These are phyloP conservation scores for Phytophthora cryptogea DNA, from an alignment of 352 stramenopile species.

Conservation along the genomic window DNA sequence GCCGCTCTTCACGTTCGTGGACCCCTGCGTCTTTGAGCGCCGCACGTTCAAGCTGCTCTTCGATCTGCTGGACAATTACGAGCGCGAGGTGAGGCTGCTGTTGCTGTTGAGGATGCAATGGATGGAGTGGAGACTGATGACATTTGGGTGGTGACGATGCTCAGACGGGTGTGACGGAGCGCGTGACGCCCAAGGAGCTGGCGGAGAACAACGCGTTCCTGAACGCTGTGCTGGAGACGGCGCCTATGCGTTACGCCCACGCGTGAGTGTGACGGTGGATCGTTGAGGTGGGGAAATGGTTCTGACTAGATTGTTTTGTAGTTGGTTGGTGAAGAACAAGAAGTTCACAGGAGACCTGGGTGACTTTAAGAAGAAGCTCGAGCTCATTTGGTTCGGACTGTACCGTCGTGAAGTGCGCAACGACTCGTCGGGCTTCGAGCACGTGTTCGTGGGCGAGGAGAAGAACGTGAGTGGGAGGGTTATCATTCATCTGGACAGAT, in stretches of 20 bases:
- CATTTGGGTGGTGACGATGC: not conserved
- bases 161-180: slow-evolving; percentile 87
- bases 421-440: slow-evolving; percentile 96
- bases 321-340: slow-evolving; percentile 84
- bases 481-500: not conserved
- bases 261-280: slow-evolving; percentile 53
- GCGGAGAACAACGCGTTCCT: slow-evolving; percentile 93
- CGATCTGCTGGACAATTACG: slow-evolving; percentile 91
- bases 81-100: slow-evolving; percentile 55
- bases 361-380: slow-evolving; percentile 91
- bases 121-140: slow-evolving; percentile 4
- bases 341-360: slow-evolving; percentile 75
- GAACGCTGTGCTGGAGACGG: slow-evolving; percentile 91
- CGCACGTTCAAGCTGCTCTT: slow-evolving; percentile 93
- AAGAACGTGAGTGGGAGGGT: slow-evolving; percentile 69
- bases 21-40: slow-evolving; percentile 85
- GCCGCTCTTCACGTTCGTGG: slow-evolving; percentile 91
- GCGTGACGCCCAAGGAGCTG: slow-evolving; percentile 85
- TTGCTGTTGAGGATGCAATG: not conserved
- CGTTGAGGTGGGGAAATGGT: not conserved
- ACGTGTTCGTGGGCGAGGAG: slow-evolving; percentile 97
- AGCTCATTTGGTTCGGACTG: slow-evolving; percentile 95
- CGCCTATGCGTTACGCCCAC: slow-evolving; percentile 94
- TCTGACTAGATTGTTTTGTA: slow-evolving; percentile 24
- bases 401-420: slow-evolving; percentile 89